These are phyloP conservation scores for Apiospora sp. DNA, from an alignment of 2,329 filamentous ascomycete species.

Conservation along the genomic window DNA sequence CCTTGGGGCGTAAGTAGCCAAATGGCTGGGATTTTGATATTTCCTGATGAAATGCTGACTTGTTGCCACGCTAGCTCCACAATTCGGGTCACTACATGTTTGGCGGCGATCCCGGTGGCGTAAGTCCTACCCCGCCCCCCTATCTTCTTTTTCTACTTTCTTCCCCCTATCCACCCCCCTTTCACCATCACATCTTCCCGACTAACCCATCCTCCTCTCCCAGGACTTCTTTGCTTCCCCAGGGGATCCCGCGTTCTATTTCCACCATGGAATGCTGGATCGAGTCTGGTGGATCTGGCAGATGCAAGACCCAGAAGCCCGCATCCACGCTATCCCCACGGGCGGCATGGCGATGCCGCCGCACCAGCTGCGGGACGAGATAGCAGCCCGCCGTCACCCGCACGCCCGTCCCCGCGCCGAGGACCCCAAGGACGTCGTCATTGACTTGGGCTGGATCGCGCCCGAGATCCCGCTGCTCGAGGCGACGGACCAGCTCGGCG, in stretches of 20 bases:
- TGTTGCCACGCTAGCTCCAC: conserved; percentile 35
- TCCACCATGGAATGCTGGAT: conserved; percentile 49
- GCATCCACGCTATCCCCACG: conserved; percentile 15
- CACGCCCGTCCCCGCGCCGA: neutral
- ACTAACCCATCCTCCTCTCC: neutral
- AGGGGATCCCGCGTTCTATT: conserved; percentile 50
- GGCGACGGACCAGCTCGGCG: conserved; percentile 6
- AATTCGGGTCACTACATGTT: conserved; percentile 48
- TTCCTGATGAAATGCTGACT: neutral
- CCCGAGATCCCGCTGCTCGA: neutral
- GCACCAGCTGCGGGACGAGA: neutral
- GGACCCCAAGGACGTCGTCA: conserved; percentile 16
- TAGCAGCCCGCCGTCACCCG: neutral
- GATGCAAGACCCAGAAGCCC: conserved; percentile 41
- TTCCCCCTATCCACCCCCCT: neutral
- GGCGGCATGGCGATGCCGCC: conserved; percentile 19
- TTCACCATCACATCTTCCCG: neutral
- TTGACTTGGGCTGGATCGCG: conserved; percentile 20
- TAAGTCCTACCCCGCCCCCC: neutral
- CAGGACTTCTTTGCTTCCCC: conserved; percentile 44
- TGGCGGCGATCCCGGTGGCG: conserved; percentile 48
- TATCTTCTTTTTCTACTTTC: too few relatives aligned
- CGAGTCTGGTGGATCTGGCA: conserved; percentile 53
- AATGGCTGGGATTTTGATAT: too few relatives aligned
- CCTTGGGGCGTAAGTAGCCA: conserved; percentile 51